phyloP scores from a whole-genome alignment of 2,329 filamentous ascomycete species.

The Diaporthe vexans region DNA sequence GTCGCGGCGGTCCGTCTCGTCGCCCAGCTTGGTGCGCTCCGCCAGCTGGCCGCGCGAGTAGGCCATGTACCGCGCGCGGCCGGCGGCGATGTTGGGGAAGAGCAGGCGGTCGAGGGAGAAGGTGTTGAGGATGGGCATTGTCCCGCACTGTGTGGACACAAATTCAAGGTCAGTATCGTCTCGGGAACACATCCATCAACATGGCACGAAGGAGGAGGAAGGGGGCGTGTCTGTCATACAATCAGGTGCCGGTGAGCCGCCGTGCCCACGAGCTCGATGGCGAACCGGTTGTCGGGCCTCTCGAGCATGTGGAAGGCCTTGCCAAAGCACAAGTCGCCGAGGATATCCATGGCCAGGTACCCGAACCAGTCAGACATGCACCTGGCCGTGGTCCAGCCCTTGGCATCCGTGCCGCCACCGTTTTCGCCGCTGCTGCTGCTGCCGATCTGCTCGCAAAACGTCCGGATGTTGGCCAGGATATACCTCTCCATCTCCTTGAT shows the following conservation, averaged over 20 bases:
- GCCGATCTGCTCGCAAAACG: conserved; percentile 73
- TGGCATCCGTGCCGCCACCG: conserved; percentile 55
- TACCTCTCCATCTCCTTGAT: conserved; percentile 78
- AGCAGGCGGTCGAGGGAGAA: conserved; percentile 77
- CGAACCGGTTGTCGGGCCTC: conserved; percentile 72
- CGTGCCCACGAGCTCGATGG: conserved; percentile 75
- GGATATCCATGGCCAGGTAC: conserved; percentile 74
- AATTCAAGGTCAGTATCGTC: conserved; percentile 41
- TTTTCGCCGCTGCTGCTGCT: too few relatives aligned
- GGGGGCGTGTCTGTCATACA: conserved; percentile 58
- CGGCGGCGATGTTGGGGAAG: conserved; percentile 76
- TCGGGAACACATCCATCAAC: too few relatives aligned
- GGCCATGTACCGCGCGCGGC: conserved; percentile 78
- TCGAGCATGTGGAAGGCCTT: conserved; percentile 75
- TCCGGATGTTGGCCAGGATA: conserved; percentile 75
- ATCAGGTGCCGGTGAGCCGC: conserved; percentile 79
- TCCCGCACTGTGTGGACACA: conserved; percentile 68
- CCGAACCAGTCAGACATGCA: conserved; percentile 76
- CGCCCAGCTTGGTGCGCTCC: conserved; percentile 75
- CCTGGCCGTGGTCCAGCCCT: conserved; percentile 70
- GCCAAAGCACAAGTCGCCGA: conserved; percentile 72
- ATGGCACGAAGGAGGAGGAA: too few relatives aligned
- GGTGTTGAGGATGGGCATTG: conserved; percentile 77
- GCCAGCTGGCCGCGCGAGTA: conserved; percentile 78
- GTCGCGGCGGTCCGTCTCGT: conserved; percentile 77